Conservation (phyloP, 441 rosid species). For the Bruguiera hainesii region DNA sequence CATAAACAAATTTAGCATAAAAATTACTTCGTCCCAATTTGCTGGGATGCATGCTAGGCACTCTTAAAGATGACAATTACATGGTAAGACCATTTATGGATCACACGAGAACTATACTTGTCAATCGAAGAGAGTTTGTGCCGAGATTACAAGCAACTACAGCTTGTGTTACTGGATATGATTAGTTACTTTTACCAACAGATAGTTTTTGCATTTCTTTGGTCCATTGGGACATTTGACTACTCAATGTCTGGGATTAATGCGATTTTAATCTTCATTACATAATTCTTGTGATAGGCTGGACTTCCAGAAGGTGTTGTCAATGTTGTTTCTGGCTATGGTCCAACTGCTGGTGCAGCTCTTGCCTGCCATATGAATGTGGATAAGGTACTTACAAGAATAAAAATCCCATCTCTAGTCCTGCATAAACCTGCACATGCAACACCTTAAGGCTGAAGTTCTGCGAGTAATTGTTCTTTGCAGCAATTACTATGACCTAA, state of each 20-base stretch:
- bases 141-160: too few species aligned
- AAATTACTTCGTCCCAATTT: too few species aligned
- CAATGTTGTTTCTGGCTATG: slow-evolving; percentile 36
- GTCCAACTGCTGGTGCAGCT: slow-evolving; percentile 38
- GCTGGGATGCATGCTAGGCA: too few species aligned
- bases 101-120: neutral
- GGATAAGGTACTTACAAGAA: slow-evolving; percentile 26
- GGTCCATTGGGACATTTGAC: neutral
- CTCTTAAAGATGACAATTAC: too few species aligned
- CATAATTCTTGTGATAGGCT: slow-evolving; percentile 21
- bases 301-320: slow-evolving; percentile 39
- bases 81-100: neutral
- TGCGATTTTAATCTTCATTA: neutral
- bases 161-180: too few species aligned
- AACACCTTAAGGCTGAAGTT: neutral
- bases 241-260: neutral
- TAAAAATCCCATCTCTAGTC: neutral
- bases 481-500: too few species aligned
- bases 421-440: neutral
- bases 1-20: too few species aligned
- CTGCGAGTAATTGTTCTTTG: too few species aligned
- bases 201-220: too few species aligned
- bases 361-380: slow-evolving; percentile 36
- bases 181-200: too few species aligned
- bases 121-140: too few species aligned